Conservation (phyloP, 257 asterid species). For the Ehretia macrophylla region DNA sequence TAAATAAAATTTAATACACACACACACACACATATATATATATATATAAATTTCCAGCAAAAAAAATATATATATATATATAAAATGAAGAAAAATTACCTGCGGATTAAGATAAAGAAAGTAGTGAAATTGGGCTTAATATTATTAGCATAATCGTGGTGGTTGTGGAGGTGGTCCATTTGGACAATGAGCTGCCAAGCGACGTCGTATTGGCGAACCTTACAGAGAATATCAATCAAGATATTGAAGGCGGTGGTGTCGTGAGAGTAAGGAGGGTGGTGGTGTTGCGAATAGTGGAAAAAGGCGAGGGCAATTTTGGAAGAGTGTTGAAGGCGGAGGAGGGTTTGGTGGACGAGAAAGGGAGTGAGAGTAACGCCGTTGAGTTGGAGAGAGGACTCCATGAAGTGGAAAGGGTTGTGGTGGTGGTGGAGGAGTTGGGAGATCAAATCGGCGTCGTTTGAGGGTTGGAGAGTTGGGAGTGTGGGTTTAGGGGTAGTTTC, state of each 20-base stretch:
- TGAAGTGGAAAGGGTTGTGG: conserved; percentile 89
- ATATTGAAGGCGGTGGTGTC: conserved; percentile 66
- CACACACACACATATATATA: not conserved
- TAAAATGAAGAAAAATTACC: not conserved
- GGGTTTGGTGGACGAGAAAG: conserved; percentile 65
- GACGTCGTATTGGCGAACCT: conserved; percentile 76
- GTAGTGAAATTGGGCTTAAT: conserved; percentile 70
- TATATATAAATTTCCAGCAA: too few species aligned
- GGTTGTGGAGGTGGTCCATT: conserved; percentile 42
- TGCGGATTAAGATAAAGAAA: conserved; percentile 57
- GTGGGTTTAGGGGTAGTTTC: conserved; percentile 2
- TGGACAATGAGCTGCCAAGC: conserved; percentile 75
- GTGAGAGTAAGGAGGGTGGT: conserved; percentile 27
- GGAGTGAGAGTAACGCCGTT: conserved; percentile 57
- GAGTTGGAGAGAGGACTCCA: conserved; percentile 83
- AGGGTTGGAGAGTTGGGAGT: conserved; percentile 40
- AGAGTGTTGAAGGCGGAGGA: conserved; percentile 63
- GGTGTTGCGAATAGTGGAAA: conserved; percentile 44
- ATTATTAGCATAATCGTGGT: not conserved
- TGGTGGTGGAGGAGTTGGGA: conserved; percentile 64
- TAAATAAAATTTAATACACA: too few species aligned
- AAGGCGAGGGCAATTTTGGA: conserved; percentile 85
- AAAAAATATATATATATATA: not conserved
- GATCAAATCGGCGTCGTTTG: conserved; percentile 60
- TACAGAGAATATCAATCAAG: conserved; percentile 59